Evolutionary conservation across 805 yeast genomes (phyloP), one percentile per base, ranked within the genome.

Genomic region (Candida saitoana): DNA sequence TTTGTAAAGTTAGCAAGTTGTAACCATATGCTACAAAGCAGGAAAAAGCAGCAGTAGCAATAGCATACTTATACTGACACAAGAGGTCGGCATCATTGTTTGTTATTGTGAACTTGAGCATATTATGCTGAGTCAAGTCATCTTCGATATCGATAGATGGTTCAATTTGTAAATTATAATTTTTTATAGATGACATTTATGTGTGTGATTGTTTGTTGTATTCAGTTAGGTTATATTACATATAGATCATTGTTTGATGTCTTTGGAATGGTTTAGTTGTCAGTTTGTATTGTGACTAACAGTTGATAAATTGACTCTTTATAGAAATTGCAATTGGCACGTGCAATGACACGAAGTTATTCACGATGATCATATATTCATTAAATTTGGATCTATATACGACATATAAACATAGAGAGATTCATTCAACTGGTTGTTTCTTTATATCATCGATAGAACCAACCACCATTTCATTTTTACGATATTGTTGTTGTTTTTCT

Each of bases 401-500:
- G n/a, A n/a, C n/a, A n/a, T n/a, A n/a, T n/a, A n/a, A n/a, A n/a
- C n/a, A n/a, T n/a, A n/a, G n/a, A n/a, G n/a, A n/a, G 27, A 7
- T 22, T 38, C 31, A 31, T 8, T 43, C 49, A 36, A 38, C 38
- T 40, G 49, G 39, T 48, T 49, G 51, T 35, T 49, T 51, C 52
- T 65, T 65, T 25, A 59, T 54, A 34, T 48, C 65, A 30, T 58
- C 68, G 37, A 67, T 51, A 11, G 63, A 49, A 1, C 95, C 95
- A 39, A 87, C 70, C 47, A 86, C 87, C 44, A 74, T 77, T 57
- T 86, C 93, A 49, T 83, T 79, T 62, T 74, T 77, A 46, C 90
- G 69, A 56, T 82, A 70, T 63, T 79, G 65, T 58, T 74, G 69
- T 47, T 75, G 53, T 47, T 69, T 69, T 52, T 80, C 77, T 17